These are phyloP conservation scores for Saprolegnia diclina DNA, from an alignment of 352 stramenopile species.

Conservation along the genomic window DNA sequence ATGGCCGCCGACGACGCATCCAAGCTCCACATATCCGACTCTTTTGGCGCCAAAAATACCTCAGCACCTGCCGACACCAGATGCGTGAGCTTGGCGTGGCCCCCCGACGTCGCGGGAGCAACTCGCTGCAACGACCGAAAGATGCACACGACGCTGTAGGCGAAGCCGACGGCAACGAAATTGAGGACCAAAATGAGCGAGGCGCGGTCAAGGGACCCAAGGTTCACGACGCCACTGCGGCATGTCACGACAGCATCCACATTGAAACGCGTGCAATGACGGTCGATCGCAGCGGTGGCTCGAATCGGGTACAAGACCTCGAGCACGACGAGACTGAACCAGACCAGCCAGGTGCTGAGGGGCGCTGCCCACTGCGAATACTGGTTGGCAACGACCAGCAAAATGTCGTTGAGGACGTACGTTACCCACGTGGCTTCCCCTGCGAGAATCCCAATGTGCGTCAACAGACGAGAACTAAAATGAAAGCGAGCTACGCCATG, in stretches of 20 bases:
- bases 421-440: neutral
- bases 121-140: neutral
- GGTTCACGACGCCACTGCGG: neutral
- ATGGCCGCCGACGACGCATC: neutral
- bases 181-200: neutral
- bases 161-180: neutral
- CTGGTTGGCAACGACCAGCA: neutral
- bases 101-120: neutral
- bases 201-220: neutral
- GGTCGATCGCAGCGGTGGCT: neutral
- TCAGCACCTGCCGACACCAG: neutral
- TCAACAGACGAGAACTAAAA: neutral
- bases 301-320: neutral
- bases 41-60: neutral
- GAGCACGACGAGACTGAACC: neutral
- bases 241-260: neutral
- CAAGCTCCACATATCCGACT: neutral
- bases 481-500: neutral
- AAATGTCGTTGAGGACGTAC: conserved; percentile 3
- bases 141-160: neutral
- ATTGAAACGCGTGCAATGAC: neutral
- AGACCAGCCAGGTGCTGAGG: neutral
- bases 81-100: neutral
- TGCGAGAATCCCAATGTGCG: neutral
- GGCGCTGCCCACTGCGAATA: neutral